These are phyloP conservation scores for Ophiobolus disseminans DNA, from an alignment of 2,329 filamentous ascomycete species.

Conservation along the genomic window DNA sequence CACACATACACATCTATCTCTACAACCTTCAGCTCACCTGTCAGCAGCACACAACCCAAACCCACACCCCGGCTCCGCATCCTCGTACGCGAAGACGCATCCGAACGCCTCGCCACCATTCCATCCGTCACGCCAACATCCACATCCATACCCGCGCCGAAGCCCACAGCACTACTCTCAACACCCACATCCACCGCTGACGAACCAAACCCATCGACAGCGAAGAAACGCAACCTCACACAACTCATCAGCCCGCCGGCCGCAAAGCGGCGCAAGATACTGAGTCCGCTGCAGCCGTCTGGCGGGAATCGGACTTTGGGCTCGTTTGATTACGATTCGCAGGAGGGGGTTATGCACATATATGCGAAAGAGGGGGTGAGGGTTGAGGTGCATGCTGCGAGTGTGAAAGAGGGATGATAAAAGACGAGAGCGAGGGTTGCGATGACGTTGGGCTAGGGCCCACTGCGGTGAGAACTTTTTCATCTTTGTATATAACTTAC, in stretches of 20 bases:
- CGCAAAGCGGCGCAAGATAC: slow-evolving; percentile 23
- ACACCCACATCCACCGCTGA: not conserved
- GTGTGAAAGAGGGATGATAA: no score
- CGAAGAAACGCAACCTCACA: slow-evolving; percentile 12
- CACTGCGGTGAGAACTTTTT: no score
- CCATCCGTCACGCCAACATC: not conserved
- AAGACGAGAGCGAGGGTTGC: no score
- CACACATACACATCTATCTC: slow-evolving; percentile 14
- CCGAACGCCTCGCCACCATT: slow-evolving; percentile 12
- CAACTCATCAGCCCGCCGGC: slow-evolving; percentile 26
- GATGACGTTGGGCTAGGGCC: no score
- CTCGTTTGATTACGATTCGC: slow-evolving; percentile 25
- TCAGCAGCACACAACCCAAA: slow-evolving; percentile 29
- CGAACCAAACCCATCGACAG: not conserved
- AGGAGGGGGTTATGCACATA: slow-evolving; percentile 23
- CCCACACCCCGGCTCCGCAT: slow-evolving; percentile 25
- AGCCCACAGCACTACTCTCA: not conserved
- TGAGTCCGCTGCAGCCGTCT: slow-evolving; percentile 18
- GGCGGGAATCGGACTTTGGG: slow-evolving; percentile 19
- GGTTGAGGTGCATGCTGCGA: slow-evolving; percentile 22
- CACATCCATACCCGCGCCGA: not conserved
- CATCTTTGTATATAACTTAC: no score
- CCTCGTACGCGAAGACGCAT: slow-evolving; percentile 30
- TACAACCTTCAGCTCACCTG: slow-evolving; percentile 18
- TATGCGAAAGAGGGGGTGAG: slow-evolving; percentile 23